These are phyloP conservation scores for Aspergillus udagawae DNA, from an alignment of 2,329 filamentous ascomycete species.

Conservation along the genomic window DNA sequence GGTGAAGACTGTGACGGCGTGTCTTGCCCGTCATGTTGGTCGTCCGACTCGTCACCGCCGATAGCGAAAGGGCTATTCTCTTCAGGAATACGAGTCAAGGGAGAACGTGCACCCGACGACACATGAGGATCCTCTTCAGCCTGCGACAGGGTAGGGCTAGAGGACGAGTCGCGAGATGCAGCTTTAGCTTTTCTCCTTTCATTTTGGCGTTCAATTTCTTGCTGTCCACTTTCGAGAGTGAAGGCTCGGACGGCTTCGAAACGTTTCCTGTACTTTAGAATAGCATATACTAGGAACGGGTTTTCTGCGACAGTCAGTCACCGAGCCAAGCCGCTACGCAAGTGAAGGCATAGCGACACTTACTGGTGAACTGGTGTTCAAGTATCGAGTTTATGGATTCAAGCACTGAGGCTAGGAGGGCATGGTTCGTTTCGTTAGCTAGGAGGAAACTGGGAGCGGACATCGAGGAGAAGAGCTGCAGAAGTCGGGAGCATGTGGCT, in stretches of 20 bases:
- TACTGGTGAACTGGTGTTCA: slow-evolving; percentile 80
- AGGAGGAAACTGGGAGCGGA: slow-evolving; percentile 88
- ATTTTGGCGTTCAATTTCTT: slow-evolving; percentile 80
- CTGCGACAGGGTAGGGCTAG: slow-evolving; percentile 34
- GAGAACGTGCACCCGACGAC: slow-evolving; percentile 51
- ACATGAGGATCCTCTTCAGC: slow-evolving; percentile 39
- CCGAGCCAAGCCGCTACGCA: neutral
- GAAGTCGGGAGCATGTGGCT: slow-evolving; percentile 71
- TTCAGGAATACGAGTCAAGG: slow-evolving; percentile 67
- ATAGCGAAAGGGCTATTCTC: slow-evolving; percentile 83
- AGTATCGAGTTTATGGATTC: slow-evolving; percentile 87
- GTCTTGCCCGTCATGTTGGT: slow-evolving; percentile 56
- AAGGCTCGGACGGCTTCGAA: slow-evolving; percentile 84
- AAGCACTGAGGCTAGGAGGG: slow-evolving; percentile 72
- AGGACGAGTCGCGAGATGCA: slow-evolving; percentile 31
- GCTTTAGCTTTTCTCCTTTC: slow-evolving; percentile 63
- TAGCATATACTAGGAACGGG: slow-evolving; percentile 71
- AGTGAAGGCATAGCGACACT: slow-evolving; percentile 27
- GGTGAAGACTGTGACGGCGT: slow-evolving; percentile 57
- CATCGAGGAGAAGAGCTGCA: slow-evolving; percentile 89
- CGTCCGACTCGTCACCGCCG: slow-evolving; percentile 69
- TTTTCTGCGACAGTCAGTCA: slow-evolving; percentile 57
- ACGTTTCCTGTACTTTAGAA: slow-evolving; percentile 73
- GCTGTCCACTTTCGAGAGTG: slow-evolving; percentile 85
- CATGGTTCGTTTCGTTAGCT: slow-evolving; percentile 87